These are phyloP conservation scores for Apium graveolens DNA, from an alignment of 129 eudicot species.

Conservation along the genomic window DNA sequence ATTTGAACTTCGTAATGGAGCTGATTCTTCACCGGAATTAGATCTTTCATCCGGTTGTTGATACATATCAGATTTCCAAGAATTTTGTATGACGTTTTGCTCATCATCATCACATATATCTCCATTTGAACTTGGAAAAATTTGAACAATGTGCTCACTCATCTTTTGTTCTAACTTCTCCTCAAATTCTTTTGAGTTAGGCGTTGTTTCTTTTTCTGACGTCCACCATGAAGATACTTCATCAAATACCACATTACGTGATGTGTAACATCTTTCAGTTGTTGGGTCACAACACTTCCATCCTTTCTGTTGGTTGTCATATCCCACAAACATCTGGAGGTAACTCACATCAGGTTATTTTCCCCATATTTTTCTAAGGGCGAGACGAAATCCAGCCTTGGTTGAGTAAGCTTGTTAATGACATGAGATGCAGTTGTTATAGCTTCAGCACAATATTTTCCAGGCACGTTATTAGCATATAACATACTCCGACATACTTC, in stretches of 20 bases:
- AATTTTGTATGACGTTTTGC: background rate
- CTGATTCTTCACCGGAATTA: background rate
- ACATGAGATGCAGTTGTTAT: constrained; percentile 7
- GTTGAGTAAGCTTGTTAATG: background rate
- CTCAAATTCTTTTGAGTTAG: background rate
- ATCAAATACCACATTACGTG: constrained; percentile 23
- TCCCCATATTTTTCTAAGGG: constrained; percentile 1
- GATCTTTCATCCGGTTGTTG: background rate
- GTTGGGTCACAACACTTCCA: constrained; percentile 21
- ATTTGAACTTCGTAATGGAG: background rate
- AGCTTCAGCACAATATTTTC: constrained; percentile 9
- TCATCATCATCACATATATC: background rate
- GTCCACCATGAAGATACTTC: constrained; percentile 24
- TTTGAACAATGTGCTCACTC: background rate
- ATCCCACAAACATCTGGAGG: constrained; percentile 19
- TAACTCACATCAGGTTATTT: background rate
- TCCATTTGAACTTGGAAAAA: too few species aligned
- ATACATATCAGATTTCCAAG: background rate
- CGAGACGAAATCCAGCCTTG: constrained; percentile 6
- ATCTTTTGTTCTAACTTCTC: background rate
- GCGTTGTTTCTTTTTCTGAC: background rate
- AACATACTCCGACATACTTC: background rate
- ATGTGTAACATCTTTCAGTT: background rate
- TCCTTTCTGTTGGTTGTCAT: constrained; percentile 12
- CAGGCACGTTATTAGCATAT: background rate